Evolutionary conservation across 352 stramenopile genomes (phyloP), one percentile per base, ranked within the genome.

Genomic region (Halophytophthora batemanensis): DNA sequence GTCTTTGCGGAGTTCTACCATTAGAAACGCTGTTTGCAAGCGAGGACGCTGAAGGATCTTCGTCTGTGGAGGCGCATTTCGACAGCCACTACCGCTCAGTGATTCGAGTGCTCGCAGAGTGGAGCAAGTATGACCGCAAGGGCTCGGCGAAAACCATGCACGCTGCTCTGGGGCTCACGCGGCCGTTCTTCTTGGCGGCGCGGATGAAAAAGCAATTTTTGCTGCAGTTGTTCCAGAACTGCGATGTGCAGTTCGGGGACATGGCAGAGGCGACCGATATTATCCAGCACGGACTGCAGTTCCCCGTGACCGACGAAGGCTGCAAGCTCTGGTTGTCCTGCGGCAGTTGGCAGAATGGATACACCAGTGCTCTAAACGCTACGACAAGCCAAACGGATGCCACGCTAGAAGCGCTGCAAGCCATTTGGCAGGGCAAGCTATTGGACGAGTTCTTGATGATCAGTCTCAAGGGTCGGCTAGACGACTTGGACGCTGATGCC

Each of bases 391-490:
- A 55, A 42, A 42, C 33, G 2, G 37, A 64, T 40, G 44, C 36
- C 11, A 68, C 45, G 29, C 57, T 78, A 8, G 52, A 64, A 10
- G 63, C 61, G 3, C 54, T 86, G 35, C 35, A 61, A 42, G 74
- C 77, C 14, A 74, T 91, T 40, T 91, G 81, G 81, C 68, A 75
- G 34, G 78, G 81, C 18, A 91, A 91, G 25, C 39, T 91, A 11
- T 49, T 91, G 14, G 81, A 91, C 50, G 81, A 91, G 42, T 89
- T 91, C 37, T 56, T 91, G 43, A 73, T 89, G 69, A 87, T 87
- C 47, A 89, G 77, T 50, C 51, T 91, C 19, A 84, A 88, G 47
- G 78, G 74, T n/a, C 66, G 77, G 18, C 70, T 88, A 14, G 77
- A 91, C 51, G 77, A 87, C 40, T 50, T 82, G 25, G 71, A 89